phyloP scores from a whole-genome alignment of 495 filamentous ascomycete species.

The Hypoxylon trugodes region DNA sequence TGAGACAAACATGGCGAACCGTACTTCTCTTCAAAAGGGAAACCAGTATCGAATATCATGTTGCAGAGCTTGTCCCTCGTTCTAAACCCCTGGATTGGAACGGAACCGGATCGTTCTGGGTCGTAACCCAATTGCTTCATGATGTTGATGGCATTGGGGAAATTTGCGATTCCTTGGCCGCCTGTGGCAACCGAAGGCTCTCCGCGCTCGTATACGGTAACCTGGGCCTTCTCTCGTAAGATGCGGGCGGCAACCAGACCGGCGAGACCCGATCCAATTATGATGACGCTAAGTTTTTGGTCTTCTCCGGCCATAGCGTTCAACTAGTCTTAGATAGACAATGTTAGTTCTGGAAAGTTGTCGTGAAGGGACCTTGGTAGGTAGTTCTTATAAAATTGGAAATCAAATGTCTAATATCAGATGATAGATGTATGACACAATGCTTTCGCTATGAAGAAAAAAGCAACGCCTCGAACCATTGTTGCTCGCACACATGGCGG shows the following conservation, averaged over 20 bases:
- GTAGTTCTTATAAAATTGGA: not conserved
- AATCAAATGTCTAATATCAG: not conserved
- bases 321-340: not conserved
- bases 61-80: constrained; percentile 42
- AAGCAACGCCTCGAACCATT: not conserved
- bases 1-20: constrained; percentile 50
- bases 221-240: constrained; percentile 40
- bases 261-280: constrained; percentile 42
- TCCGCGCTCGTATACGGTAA: constrained; percentile 42
- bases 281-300: constrained; percentile 31
- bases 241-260: constrained; percentile 38
- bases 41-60: constrained; percentile 41
- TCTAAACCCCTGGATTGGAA: constrained; percentile 24
- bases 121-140: constrained; percentile 33
- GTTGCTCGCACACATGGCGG: not conserved
- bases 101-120: constrained; percentile 19
- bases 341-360: not conserved
- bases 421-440: not conserved
- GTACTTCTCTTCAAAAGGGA: constrained; percentile 48
- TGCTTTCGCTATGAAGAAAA: not conserved
- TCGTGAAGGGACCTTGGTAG: not conserved
- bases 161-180: constrained; percentile 37
- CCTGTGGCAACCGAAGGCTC: constrained; percentile 32
- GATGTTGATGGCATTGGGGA: constrained; percentile 39
- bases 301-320: constrained; percentile 19